These are phyloP conservation scores for Vaccinium myrtillus DNA, from an alignment of 148 eudicot genomes.

Conservation along the genomic window DNA sequence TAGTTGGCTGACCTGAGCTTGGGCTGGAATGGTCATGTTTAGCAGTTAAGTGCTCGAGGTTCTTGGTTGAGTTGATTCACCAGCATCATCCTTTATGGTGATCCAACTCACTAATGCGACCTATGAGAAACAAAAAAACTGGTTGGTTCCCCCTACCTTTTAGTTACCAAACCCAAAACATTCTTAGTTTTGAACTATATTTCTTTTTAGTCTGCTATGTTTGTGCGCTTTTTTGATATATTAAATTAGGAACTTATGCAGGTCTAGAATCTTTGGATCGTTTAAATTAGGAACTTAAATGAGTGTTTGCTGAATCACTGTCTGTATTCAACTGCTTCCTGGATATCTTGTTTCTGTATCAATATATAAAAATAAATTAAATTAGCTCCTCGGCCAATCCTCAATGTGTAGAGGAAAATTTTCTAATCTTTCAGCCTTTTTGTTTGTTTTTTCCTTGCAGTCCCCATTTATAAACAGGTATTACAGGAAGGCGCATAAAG, in stretches of 20 bases:
- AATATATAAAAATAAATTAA: not conserved
- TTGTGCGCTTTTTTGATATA: not conserved
- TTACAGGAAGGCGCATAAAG: slow-evolving; percentile 86
- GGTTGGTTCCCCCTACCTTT: not conserved
- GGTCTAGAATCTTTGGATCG: not conserved
- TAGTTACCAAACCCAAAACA: not conserved
- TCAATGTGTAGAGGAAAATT: not conserved
- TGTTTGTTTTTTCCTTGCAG: slow-evolving; percentile 44
- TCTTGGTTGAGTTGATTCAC: not conserved
- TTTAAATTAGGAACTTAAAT: not conserved
- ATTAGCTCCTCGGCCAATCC: not conserved
- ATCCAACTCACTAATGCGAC: not conserved
- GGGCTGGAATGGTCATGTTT: not conserved
- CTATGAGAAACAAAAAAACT: not conserved
- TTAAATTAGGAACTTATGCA: not conserved
- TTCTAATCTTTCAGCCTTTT: not conserved
- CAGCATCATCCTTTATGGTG: not conserved
- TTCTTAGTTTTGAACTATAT: not conserved
- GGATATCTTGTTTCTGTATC: not conserved
- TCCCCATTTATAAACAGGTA: slow-evolving; percentile 82
- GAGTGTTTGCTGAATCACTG: not conserved
- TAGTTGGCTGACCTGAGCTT: not conserved
- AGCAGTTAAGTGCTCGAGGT: not conserved
- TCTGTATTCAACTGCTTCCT: not conserved
- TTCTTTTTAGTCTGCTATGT: not conserved